phyloP scores from a whole-genome alignment of 192 early-diverging fungal genomes.

The Dissophora globulifera region DNA sequence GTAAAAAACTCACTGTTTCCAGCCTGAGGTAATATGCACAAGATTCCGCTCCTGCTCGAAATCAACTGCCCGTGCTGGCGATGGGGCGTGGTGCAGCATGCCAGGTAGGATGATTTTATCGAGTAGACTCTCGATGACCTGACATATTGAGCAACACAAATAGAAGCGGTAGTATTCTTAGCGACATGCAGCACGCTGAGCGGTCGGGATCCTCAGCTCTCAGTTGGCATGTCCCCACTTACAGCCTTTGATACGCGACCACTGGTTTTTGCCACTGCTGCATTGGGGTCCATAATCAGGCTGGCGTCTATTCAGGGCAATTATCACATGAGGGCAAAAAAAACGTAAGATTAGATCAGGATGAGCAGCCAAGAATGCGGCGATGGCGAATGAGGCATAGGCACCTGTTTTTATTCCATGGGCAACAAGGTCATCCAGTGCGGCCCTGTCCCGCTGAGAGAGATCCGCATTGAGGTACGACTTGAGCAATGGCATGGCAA shows the following conservation, averaged over 20 bases:
- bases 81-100: conserved; percentile 11
- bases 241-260: conserved; percentile 22
- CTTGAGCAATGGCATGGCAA: conserved; percentile 29
- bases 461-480: conserved; percentile 20
- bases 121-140: conserved; percentile 41
- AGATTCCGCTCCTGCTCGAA: background rate
- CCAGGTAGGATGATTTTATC: conserved; percentile 26
- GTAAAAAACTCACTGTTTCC: conserved; percentile 6
- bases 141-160: background rate
- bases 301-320: conserved; percentile 11
- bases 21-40: conserved; percentile 10
- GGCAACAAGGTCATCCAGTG: conserved; percentile 18
- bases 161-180: background rate
- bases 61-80: conserved; percentile 15
- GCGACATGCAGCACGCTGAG: background rate
- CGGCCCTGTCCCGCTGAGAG: conserved; percentile 11
- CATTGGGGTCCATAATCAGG: conserved; percentile 39
- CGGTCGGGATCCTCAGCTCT: background rate
- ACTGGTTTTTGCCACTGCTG: conserved; percentile 27
- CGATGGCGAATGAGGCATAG: background rate
- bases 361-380: background rate
- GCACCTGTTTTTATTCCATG: conserved; percentile 49
- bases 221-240: background rate
- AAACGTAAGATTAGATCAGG: no score
- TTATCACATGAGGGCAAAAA: no score